Conservation (phyloP, 2,329 filamentous ascomycete species). For the Dactylellina leptospora region DNA sequence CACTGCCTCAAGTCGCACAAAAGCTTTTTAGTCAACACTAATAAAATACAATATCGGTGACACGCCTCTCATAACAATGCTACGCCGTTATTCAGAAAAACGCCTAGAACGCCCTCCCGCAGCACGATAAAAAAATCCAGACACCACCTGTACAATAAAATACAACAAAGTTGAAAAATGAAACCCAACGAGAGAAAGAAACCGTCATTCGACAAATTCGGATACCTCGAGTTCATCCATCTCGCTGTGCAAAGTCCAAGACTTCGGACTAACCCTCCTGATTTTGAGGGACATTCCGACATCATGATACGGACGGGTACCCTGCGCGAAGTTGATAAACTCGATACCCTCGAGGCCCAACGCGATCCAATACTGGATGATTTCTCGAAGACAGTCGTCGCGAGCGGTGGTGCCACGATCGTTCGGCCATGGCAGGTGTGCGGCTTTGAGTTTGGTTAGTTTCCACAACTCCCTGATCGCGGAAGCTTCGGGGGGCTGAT, state of each 20-base stretch:
- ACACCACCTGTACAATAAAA: no score
- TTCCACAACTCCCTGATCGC: not conserved
- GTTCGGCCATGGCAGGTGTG: not conserved
- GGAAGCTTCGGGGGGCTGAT: not conserved
- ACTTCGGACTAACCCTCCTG: not conserved
- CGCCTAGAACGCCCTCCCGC: no score
- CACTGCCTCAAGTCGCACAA: no score
- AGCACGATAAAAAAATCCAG: no score
- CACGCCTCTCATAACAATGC: no score
- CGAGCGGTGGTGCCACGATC: not conserved
- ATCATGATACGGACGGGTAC: not conserved
- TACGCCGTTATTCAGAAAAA: no score
- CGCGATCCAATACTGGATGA: not conserved
- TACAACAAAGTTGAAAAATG: no score
- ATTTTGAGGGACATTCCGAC: not conserved
- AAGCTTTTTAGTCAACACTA: no score
- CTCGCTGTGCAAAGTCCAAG: not conserved
- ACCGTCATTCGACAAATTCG: not conserved
- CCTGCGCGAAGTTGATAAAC: not conserved
- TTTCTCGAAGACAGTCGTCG: not conserved
- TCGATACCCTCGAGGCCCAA: not conserved
- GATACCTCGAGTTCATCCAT: not conserved
- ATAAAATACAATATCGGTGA: no score
- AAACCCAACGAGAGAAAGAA: no score
- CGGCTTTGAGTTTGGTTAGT: not conserved